A percentile compares a stretch with the other conserved stretches of the same genome.
Conservation (phyloP, 73 alveolate species). For the Paramecium pentaurelia region DNA sequence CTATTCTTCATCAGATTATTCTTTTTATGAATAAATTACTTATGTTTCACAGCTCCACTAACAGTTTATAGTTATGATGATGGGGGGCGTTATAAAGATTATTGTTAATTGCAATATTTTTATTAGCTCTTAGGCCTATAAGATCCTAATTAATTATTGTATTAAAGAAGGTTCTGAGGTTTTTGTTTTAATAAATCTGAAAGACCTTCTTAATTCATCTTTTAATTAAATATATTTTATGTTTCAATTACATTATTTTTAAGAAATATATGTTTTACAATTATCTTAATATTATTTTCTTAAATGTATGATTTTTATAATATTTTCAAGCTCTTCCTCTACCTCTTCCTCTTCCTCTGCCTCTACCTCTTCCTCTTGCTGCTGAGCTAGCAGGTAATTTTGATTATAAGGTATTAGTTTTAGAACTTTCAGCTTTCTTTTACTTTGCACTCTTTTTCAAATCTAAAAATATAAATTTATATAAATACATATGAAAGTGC, state of each 20-base stretch:
- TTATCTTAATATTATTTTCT: background rate
- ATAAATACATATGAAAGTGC: conserved; percentile 65
- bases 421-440: conserved; percentile 41
- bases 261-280: background rate
- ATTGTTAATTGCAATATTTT: background rate
- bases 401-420: background rate
- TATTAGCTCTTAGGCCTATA: background rate
- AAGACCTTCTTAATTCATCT: background rate
- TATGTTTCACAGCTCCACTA: background rate
- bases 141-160: background rate
- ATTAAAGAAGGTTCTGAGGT: background rate
- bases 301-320: background rate
- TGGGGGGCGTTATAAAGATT: background rate
- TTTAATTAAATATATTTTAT: background rate
- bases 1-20: background rate
- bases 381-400: background rate
- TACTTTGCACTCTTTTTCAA: conserved; percentile 38
- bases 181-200: background rate
- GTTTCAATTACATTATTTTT: background rate
- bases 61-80: background rate
- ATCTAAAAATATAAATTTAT: background rate
- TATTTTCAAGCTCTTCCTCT: background rate
- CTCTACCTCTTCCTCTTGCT: conserved; percentile 55
- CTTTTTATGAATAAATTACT: background rate
- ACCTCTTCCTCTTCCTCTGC: conserved; percentile 58